A percentile compares a stretch with the other conserved stretches of the same genome.
These are phyloP conservation scores for Exobasidium cylindrosporum DNA, from an alignment of 1,284 basidiomycete species.

Conservation along the genomic window DNA sequence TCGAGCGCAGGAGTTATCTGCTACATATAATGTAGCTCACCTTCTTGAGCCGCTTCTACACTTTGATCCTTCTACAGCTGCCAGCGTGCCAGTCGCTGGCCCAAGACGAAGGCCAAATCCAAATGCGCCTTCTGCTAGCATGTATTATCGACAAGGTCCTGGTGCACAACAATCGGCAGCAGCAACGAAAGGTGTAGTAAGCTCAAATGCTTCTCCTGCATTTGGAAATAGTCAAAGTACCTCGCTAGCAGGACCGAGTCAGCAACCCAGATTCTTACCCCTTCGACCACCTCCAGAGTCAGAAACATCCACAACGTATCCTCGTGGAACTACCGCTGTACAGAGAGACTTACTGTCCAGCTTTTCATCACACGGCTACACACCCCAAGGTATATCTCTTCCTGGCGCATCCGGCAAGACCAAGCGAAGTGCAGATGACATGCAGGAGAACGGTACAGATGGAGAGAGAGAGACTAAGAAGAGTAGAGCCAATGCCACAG, in stretches of 20 bases:
- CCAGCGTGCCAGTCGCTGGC: conserved; percentile 31
- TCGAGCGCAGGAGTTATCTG: conserved; percentile 50
- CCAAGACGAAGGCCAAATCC: conserved; percentile 21
- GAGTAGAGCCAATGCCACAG: background rate
- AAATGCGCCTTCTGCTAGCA: conserved; percentile 33
- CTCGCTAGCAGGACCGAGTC: conserved; percentile 25
- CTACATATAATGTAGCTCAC: conserved; percentile 51
- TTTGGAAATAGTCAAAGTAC: too few relatives aligned
- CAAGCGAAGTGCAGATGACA: conserved; percentile 5
- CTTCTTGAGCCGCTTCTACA: conserved; percentile 51
- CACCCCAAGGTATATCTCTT: conserved; percentile 38
- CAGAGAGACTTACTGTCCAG: conserved; percentile 35
- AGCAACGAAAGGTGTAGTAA: conserved; percentile 8
- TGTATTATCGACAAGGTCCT: conserved; percentile 9
- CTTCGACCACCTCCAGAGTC: conserved; percentile 34
- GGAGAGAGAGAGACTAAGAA: conserved; percentile 4
- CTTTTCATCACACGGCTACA: conserved; percentile 42
- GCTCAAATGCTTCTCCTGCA: conserved; percentile 16
- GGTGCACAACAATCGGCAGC: conserved; percentile 23
- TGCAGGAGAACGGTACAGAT: background rate
- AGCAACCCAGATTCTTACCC: conserved; percentile 45
- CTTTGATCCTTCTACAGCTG: conserved; percentile 47
- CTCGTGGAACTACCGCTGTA: conserved; percentile 39
- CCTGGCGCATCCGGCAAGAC: background rate
- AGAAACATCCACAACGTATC: conserved; percentile 17